Conservation (phyloP, 768 basidiomycete genomes). For the Pleurotus citrinopileatus region DNA sequence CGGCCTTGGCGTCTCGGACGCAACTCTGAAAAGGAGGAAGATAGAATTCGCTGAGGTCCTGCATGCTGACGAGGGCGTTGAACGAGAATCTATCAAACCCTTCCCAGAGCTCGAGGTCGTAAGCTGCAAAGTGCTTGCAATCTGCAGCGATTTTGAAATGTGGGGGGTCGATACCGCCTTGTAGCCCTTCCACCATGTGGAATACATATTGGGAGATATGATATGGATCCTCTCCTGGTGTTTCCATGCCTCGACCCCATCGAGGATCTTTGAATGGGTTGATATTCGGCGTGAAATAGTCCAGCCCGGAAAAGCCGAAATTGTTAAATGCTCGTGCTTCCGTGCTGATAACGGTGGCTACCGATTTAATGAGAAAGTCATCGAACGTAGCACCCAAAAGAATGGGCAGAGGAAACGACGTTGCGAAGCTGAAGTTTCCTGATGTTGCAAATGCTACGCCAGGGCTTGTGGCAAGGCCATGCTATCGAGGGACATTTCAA, state of each 20-base stretch:
- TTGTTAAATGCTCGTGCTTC: slow-evolving; percentile 62
- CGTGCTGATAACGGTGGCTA: slow-evolving; percentile 53
- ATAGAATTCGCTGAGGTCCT: slow-evolving; percentile 57
- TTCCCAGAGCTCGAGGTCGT: slow-evolving; percentile 57
- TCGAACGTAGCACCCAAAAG: slow-evolving; percentile 54
- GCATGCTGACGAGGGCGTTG: slow-evolving; percentile 48
- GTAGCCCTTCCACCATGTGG: slow-evolving; percentile 50
- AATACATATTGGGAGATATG: slow-evolving; percentile 52
- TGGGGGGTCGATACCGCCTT: slow-evolving; percentile 52
- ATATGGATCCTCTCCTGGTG: slow-evolving; percentile 59
- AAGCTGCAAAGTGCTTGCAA: slow-evolving; percentile 61
- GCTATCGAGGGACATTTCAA: slow-evolving; percentile 29
- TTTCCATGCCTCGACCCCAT: slow-evolving; percentile 63
- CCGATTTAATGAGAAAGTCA: slow-evolving; percentile 44
- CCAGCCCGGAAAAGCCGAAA: slow-evolving; percentile 45
- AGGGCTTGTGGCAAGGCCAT: slow-evolving; percentile 52
- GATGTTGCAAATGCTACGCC: slow-evolving; percentile 47
- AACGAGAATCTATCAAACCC: slow-evolving; percentile 47
- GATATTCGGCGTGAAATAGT: slow-evolving; percentile 58
- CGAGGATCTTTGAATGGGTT: slow-evolving; percentile 61
- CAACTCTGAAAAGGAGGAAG: slow-evolving; percentile 55
- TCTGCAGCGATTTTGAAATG: slow-evolving; percentile 51
- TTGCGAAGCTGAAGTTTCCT: slow-evolving; percentile 55
- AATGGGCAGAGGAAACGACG: slow-evolving; percentile 59
- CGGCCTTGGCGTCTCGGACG: slow-evolving; percentile 57